Evolutionary conservation across 805 yeast species (phyloP).

Genomic region (Barnettozyma salicaria): DNA sequence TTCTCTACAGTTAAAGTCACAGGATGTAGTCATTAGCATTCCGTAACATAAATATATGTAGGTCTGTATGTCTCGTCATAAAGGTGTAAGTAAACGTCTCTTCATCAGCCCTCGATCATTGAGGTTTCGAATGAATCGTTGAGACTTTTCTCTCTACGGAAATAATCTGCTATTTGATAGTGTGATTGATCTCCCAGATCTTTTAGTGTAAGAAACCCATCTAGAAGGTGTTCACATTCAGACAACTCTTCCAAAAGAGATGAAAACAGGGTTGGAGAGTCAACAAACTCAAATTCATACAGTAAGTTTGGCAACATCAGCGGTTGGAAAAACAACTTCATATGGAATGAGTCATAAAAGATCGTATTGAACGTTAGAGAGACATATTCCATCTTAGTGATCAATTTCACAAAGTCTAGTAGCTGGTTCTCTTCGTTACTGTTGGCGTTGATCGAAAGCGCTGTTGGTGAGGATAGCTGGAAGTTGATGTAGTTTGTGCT

Average conservation of each 20-base stretch:
- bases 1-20: too few species aligned
- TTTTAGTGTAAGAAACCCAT: conserved; percentile 6
- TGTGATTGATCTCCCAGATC: conserved; percentile 3
- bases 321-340: conserved; percentile 21
- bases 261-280: conserved; percentile 3
- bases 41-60: not conserved
- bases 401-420: conserved; percentile 18
- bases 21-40: not conserved
- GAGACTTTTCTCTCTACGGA: not conserved
- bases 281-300: conserved; percentile 22
- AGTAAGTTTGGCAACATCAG: conserved; percentile 20
- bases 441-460: not conserved
- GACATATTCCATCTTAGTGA: conserved; percentile 23
- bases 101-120: conserved; percentile 4
- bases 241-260: conserved; percentile 13
- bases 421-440: conserved; percentile 3
- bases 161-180: not conserved
- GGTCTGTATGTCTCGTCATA: too few species aligned
- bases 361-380: conserved; percentile 11
- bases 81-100: not conserved
- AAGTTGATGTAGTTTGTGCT: conserved; percentile 22
- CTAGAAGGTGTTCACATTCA: conserved; percentile 8
- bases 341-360: not conserved
- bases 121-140: conserved; percentile 6
- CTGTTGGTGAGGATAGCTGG: conserved; percentile 5